These are phyloP conservation scores for Penicillium longicatenatum DNA, from an alignment of 495 filamentous ascomycete genomes.

Conservation along the genomic window DNA sequence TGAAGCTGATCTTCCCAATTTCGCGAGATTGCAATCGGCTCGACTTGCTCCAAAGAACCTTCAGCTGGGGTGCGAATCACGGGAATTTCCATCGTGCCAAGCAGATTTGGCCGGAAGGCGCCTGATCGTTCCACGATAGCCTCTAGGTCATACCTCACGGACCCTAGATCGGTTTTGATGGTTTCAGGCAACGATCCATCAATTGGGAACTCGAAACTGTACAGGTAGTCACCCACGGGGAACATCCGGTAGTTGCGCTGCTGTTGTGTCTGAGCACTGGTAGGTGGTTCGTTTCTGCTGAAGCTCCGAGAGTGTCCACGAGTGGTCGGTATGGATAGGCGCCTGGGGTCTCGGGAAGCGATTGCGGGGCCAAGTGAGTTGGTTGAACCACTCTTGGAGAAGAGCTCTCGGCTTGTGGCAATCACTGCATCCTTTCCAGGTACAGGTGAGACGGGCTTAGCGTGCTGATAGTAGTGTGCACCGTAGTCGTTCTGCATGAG, in stretches of 20 bases:
- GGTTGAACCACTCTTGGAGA: constrained; percentile 42
- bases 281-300: constrained; percentile 71
- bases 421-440: constrained; percentile 52
- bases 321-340: constrained; percentile 76
- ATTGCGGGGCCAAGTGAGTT: constrained; percentile 40
- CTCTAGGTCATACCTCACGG: constrained; percentile 87
- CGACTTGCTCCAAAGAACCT: constrained; percentile 87
- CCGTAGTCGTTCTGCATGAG: constrained; percentile 66
- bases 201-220: constrained; percentile 92
- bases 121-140: constrained; percentile 86
- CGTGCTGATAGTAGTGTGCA: constrained; percentile 47
- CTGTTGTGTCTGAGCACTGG: constrained; percentile 60
- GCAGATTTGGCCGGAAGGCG: constrained; percentile 87
- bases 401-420: constrained; percentile 42
- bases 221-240: constrained; percentile 86
- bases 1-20: constrained; percentile 98
- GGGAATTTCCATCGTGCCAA: constrained; percentile 80
- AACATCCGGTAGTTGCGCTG: constrained; percentile 91
- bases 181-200: constrained; percentile 92
- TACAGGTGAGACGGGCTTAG: constrained; percentile 41
- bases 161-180: constrained; percentile 85
- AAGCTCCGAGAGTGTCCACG: constrained; percentile 82
- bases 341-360: constrained; percentile 52
- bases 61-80: constrained; percentile 89
- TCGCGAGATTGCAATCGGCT: constrained; percentile 94